phyloP scores from a whole-genome alignment of 2,329 filamentous ascomycete genomes.

The Paraphoma sp. region DNA sequence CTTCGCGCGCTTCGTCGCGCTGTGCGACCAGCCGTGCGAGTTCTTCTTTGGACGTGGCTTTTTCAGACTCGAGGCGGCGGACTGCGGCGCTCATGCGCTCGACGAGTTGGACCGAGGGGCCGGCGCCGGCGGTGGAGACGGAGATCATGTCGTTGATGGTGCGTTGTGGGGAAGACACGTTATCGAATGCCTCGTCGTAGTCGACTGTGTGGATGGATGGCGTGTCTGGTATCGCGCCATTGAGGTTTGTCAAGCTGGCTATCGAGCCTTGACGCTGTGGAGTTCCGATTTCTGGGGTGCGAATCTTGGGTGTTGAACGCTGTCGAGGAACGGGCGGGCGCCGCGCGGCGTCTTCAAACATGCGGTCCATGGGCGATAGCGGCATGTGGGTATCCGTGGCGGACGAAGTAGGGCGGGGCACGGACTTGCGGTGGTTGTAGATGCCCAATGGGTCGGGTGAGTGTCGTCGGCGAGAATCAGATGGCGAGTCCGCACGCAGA shows the following conservation, averaged over 20 bases:
- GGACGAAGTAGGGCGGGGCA: slow-evolving; percentile 39
- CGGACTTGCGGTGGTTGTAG: slow-evolving; percentile 31
- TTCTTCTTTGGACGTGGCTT: slow-evolving; percentile 87
- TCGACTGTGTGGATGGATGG: slow-evolving; percentile 56
- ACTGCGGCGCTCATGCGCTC: slow-evolving; percentile 96
- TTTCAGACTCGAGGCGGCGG: slow-evolving; percentile 87
- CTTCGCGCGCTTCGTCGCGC: slow-evolving; percentile 86
- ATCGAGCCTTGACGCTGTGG: slow-evolving; percentile 45
- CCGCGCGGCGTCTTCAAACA: slow-evolving; percentile 44
- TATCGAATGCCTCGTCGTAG: slow-evolving; percentile 60
- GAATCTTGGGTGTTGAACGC: slow-evolving; percentile 31
- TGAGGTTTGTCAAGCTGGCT: slow-evolving; percentile 41
- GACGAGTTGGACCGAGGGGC: slow-evolving; percentile 91
- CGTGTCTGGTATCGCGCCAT: slow-evolving; percentile 50
- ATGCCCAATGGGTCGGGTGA: slow-evolving; percentile 48
- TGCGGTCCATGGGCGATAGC: slow-evolving; percentile 44
- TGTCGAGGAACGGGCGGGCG: slow-evolving; percentile 44
- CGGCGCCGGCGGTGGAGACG: slow-evolving; percentile 86
- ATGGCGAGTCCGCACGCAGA: slow-evolving; percentile 47
- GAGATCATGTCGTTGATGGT: slow-evolving; percentile 79
- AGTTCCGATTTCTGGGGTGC: slow-evolving; percentile 47
- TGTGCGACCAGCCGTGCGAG: slow-evolving; percentile 80
- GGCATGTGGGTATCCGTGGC: slow-evolving; percentile 36
- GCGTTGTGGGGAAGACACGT: slow-evolving; percentile 68
- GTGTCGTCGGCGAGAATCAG: slow-evolving; percentile 48